Base-by-base conservation (phyloP, 176 grass and related monocot species). In the Zoysia pacifica region DNA sequence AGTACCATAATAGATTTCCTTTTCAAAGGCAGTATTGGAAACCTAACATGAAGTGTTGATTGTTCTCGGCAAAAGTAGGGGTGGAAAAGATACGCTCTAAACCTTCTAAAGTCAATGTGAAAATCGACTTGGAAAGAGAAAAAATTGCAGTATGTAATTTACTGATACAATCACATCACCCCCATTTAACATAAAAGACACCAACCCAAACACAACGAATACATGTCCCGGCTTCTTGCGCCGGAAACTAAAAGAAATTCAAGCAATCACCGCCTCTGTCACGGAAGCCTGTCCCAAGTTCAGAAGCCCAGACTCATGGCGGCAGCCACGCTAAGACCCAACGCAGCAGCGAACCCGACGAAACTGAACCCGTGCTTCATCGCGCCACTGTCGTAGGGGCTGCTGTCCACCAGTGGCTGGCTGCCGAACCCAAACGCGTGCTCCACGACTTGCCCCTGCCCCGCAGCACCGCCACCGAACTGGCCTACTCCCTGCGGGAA, bases 371-470 rank as follows among this genome's bases (percentile, higher is more conserved):
- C 67, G 14, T 9, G 36, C 53, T 53, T 80, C 38, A 0, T 41
- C 16, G 85, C 83, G 5, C 92, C 86, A 37, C 95, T 94, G 54
- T 97, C 95, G 40, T 94, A 94, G 12, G 95, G 95, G 58, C 87
- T 94, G 75, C 93, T 94, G 79, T 97, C 94, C 82, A 93, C 89
- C 85, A 97, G 79, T 5, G 94, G 90, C 83, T 92, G 89, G 41
- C 48, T 58, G n/a, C 77, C 87, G 71, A 94, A 89, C 2, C 89
- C 94, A 49, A 92, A 78, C 56, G 85, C 55, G 68, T 87, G 80
- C 54, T 68, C 85, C 73, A 54, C 66, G 9, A 7, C 50, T 62
- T 84, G 81, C 9, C 69, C 84, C 53, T 81, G 81, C 41, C 9
- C 76, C 37, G 16, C 38, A 10, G 16, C 48, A 12, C 15, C 70